Evolutionary conservation across 495 filamentous ascomycete species (phyloP), one percentile per base, ranked within the genome.

Genomic region (Penicillium roqueforti): DNA sequence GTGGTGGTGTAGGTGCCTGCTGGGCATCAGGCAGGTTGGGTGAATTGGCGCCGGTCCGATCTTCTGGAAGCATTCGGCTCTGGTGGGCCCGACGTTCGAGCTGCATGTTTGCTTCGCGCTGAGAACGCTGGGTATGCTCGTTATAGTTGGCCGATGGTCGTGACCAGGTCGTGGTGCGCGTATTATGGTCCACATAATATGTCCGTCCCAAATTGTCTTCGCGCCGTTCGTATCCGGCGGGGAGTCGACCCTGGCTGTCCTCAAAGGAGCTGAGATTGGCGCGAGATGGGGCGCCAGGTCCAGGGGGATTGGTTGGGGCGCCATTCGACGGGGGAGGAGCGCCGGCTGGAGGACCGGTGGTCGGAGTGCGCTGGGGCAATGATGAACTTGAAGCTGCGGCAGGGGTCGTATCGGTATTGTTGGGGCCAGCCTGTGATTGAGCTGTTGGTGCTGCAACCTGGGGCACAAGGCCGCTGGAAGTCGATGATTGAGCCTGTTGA

Each of bases 101-200:
- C 60, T 96, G 88, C 53, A 91, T 96, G 59, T 90, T 91, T 14
- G 89, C 88, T 63, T 91, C 89, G 64, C 90, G 81, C 57, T 90
- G 87, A 52, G 77, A 84, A 37, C 87, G 80, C 61, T 92, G 87
- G 28, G 87, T 85, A 28, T 84, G 83, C 57, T 87, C 87, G 52
- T 85, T 92, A 59, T 91, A 92, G 53, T 83, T 80, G 38, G 85
- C 84, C 6, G 92, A 86, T 22, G 93, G 93, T 52, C 93, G 78
- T 57, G 85, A 90, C 93, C 93, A 98, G 46, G 92, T 98, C 10
- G 93, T 98, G 43, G 92, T 91, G 57, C 93, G 81, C 5, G 92
- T 95, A 68, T 98, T 98, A 69, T 98, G 93, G 68, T 98, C 93
- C 29, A 98, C 93, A 71, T 98, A 98, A 66, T 98, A 98, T n/a